Conservation (phyloP, 305 asterid genomes). For the Plantago lanceolata region DNA sequence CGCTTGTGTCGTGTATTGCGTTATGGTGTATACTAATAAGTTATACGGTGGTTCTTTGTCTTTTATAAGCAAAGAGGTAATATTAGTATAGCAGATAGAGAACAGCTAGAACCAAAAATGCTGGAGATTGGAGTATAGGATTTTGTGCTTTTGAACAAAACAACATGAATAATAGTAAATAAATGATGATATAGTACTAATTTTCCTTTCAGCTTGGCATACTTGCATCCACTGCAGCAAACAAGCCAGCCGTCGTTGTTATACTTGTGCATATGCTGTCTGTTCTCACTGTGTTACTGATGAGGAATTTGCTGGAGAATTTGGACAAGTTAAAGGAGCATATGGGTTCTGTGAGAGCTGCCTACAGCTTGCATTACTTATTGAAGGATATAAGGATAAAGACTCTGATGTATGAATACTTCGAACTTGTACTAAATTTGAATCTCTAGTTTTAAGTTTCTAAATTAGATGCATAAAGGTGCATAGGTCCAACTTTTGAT, state of each 20-base stretch:
- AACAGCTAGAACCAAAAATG: not conserved
- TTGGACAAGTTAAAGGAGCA: slow-evolving; percentile 46
- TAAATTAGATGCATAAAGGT: not conserved
- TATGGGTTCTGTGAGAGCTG: slow-evolving; percentile 69
- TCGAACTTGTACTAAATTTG: slow-evolving; percentile 8
- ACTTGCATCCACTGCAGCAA: slow-evolving; percentile 47
- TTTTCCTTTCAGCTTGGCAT: slow-evolving; percentile 68
- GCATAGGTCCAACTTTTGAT: slow-evolving; percentile 7
- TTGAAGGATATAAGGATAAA: slow-evolving; percentile 48
- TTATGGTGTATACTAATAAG: slow-evolving; percentile 5
- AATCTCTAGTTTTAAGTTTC: not conserved
- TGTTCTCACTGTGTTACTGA: slow-evolving; percentile 53
- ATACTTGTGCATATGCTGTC: slow-evolving; percentile 55
- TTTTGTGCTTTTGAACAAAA: not conserved
- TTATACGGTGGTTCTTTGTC: slow-evolving; percentile 10
- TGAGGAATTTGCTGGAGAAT: slow-evolving; percentile 14
- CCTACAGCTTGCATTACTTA: slow-evolving; percentile 57
- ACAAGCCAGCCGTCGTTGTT: slow-evolving; percentile 49
- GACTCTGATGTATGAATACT: slow-evolving; percentile 48
- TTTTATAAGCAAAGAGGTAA: not conserved
- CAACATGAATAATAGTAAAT: slow-evolving; percentile 13
- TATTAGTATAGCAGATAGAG: not conserved
- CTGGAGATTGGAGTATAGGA: not conserved
- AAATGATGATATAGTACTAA: slow-evolving; percentile 9
- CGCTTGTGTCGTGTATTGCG: not conserved